Evolutionary conservation across 768 basidiomycete species (phyloP), one percentile per base, ranked within the genome.

Genomic region (Hypholoma sublateritium): DNA sequence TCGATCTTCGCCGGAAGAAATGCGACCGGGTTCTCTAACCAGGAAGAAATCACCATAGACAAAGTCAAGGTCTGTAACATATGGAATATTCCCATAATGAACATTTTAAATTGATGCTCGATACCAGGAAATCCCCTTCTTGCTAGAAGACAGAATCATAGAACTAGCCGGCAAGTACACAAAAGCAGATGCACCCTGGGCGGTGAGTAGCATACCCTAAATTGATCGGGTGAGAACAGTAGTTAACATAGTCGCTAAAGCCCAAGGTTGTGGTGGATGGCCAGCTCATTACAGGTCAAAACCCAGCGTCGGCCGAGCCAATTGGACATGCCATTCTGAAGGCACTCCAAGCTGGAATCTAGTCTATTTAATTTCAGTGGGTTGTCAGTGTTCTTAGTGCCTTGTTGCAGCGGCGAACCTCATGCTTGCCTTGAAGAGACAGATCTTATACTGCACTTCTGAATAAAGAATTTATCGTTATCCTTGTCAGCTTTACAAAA

Each of bases 21-120:
- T 16, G 74, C 74, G 49, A 91, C 90, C 0, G 87, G 82, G 22
- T 91, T 93, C 72, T 84, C 88, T 53, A 86, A 93, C 68, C 70
- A 60, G 0, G 91, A 93, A 65, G 91, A 93, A 67, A 73, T 79
- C 16, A 59, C 72, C 34, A 66, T 74, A 6, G 76, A 67, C 35
- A 76, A 70, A 63, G 74, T 79, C 53, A 73, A 82, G 64, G 83
- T 77, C 58, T 61, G 70, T 65, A 28, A 35, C 49, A 46, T 35
- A 8, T 12, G 5, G 60, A 25, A 50, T 44, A 32, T n/a, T n/a
- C n/a, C n/a, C n/a, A 51, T 57, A 39, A 28, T 43, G 14, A 17
- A 22, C 21, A 13, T 44, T 42, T 25, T 48, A 17, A 21, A 41
- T 59, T 44, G 50, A n/a, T 42, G 41, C 13, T 47, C 32, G 17